A percentile compares a stretch with the other conserved stretches of the same genome.
These are phyloP conservation scores for Aspergillus egyptiacus DNA, from an alignment of 495 filamentous ascomycete genomes.

Conservation along the genomic window DNA sequence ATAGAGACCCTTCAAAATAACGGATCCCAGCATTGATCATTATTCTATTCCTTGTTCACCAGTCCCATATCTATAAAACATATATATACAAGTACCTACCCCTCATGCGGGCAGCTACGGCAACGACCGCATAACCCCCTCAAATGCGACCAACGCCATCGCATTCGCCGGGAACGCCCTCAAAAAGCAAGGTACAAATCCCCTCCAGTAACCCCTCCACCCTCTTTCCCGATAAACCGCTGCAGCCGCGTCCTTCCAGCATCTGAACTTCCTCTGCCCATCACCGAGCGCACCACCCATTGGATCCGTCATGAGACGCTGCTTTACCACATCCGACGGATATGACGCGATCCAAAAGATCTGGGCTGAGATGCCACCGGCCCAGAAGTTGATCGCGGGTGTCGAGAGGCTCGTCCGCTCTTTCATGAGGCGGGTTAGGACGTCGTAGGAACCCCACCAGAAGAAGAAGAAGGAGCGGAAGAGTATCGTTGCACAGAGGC, in stretches of 20 bases:
- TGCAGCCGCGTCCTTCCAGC: conserved; percentile 75
- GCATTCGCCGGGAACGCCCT: conserved; percentile 96
- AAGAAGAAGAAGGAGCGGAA: conserved; percentile 94
- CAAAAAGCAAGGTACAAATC: conserved; percentile 88
- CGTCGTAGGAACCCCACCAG: conserved; percentile 92
- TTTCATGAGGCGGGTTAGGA: conserved; percentile 63
- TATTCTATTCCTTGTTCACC: no score
- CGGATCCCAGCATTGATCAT: no score
- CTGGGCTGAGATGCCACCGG: conserved; percentile 85
- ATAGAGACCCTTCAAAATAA: not conserved
- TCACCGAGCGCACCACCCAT: conserved; percentile 65
- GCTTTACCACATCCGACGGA: conserved; percentile 92
- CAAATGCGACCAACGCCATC: conserved; percentile 87
- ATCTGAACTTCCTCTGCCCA: conserved; percentile 60
- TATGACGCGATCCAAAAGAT: conserved; percentile 91
- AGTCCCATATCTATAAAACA: not conserved
- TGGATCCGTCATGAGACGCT: conserved; percentile 93
- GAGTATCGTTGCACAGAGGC: conserved; percentile 74
- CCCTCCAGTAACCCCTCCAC: conserved; percentile 79
- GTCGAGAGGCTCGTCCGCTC: conserved; percentile 64
- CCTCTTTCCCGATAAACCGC: conserved; percentile 73
- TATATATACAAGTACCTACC: not conserved
- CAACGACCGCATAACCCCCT: conserved; percentile 73
- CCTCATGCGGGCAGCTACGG: not conserved
- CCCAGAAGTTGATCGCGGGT: conserved; percentile 92